Base-by-base conservation (phyloP, 768 basidiomycete genomes). In the Gloeopeniophorella convolvens region DNA sequence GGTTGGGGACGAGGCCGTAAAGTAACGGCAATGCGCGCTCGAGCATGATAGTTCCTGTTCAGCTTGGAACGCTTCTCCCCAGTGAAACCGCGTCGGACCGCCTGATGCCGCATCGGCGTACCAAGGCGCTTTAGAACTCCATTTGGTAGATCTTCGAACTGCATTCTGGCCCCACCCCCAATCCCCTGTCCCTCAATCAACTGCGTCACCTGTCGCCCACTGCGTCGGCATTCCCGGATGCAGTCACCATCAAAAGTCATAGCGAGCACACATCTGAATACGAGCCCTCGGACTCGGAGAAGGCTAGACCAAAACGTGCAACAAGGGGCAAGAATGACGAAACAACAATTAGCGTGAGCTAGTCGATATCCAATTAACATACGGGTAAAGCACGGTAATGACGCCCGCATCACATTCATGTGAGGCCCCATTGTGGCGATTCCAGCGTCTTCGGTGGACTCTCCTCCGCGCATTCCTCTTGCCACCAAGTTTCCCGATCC, bases 401-500 rank as follows among this genome's bases (percentile, higher is more conserved):
- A n/a, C n/a, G n/a, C n/a, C n/a, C n/a, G n/a, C n/a, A n/a, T n/a
- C n/a, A n/a, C n/a, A n/a, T n/a, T n/a, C n/a, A n/a, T n/a, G n/a
- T n/a, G n/a, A n/a, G n/a, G n/a, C n/a, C n/a, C n/a, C n/a, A n/a
- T n/a, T n/a, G n/a, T n/a, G n/a, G n/a, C 20, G 24, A 39, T 23
- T 40, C 7, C 16, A 15, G 20, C 16, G 4, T 26, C 39, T 21
- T 13, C 6, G n/a, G 41, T 27, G 24, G 24, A 16, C 26, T 26
- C 12, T 16, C 18, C 9, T 27, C 3, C 10, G 24, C 23, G 32
- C 21, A 34, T 8, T 8, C 15, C 40, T n/a, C 13, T 12, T 37
- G 45, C 45, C 45, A 47, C 45, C 15, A 9, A 23, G 26, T 30
- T 47, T 27, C 45, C 44, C 45, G 45, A 46, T 37, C 45, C 36